Percentiles rank a stretch among this genome's conserved stretches.
Conservation (phyloP, 2,329 filamentous ascomycete species). For the Ophiocordyceps sinensis region DNA sequence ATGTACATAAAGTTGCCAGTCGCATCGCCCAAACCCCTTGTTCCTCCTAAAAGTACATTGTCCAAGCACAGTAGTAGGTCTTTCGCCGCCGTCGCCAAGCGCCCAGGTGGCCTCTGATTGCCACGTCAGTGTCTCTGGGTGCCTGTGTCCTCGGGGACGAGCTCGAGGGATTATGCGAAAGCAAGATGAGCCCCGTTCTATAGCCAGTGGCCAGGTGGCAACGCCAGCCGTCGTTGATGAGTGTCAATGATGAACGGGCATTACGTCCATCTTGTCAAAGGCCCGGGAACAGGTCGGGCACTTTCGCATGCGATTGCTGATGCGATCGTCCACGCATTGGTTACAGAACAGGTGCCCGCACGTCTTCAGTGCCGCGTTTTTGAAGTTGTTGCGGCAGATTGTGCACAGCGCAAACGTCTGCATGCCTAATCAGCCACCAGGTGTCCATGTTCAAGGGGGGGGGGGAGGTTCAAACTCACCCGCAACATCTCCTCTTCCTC, state of each 20-base stretch:
- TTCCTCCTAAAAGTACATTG: slow-evolving; percentile 11
- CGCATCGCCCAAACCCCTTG: slow-evolving; percentile 2
- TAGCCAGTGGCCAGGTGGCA: background rate
- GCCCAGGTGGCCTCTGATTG: background rate
- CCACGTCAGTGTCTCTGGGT: background rate
- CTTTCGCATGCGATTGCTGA: slow-evolving; percentile 82
- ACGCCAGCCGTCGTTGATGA: background rate
- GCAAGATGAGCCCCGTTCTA: background rate
- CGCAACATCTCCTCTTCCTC: slow-evolving; percentile 75
- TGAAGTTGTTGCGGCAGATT: slow-evolving; percentile 85
- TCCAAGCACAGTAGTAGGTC: slow-evolving; percentile 8
- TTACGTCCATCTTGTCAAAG: slow-evolving; percentile 83
- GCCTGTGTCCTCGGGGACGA: too few relatives aligned
- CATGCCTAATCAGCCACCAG: slow-evolving; percentile 1
- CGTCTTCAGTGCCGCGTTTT: slow-evolving; percentile 83
- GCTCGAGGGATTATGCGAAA: too few relatives aligned
- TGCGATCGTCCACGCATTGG: slow-evolving; percentile 76
- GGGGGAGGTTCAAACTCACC: slow-evolving; percentile 48
- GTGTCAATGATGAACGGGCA: slow-evolving; percentile 46
- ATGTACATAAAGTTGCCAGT: slow-evolving; percentile 9
- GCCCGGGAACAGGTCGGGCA: slow-evolving; percentile 87
- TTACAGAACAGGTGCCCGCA: slow-evolving; percentile 94
- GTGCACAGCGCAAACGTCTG: slow-evolving; percentile 52
- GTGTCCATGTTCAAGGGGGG: background rate
- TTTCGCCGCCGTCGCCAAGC: background rate